Evolutionary conservation across 495 filamentous ascomycete species (phyloP).

Genomic region (Hypoxylon crocopeplum): DNA sequence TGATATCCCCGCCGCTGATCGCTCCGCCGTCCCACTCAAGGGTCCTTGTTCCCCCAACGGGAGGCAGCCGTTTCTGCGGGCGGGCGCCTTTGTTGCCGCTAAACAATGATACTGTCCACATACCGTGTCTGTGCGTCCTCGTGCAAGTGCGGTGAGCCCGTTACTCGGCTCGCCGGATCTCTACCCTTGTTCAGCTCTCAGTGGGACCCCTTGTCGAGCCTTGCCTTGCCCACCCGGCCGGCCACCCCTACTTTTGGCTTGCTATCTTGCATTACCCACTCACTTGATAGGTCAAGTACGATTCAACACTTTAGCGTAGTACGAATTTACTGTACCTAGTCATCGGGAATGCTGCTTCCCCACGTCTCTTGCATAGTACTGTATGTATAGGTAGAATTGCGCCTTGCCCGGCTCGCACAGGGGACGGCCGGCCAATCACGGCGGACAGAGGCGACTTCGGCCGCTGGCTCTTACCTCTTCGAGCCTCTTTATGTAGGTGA

Average conservation of each 20-base stretch:
- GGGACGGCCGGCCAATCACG: slow-evolving; percentile 24
- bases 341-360: slow-evolving; percentile 18
- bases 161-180: slow-evolving; percentile 31
- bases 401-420: slow-evolving; percentile 18
- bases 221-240: slow-evolving; percentile 23
- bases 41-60: slow-evolving; percentile 18
- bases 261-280: slow-evolving; percentile 13
- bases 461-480: slow-evolving; percentile 17
- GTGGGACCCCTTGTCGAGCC: slow-evolving; percentile 13
- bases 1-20: slow-evolving; percentile 30
- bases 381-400: no score
- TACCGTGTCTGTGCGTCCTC: no score
- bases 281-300: slow-evolving; percentile 5
- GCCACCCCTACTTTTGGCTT: slow-evolving; percentile 14
- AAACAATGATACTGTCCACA: slow-evolving; percentile 13
- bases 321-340: slow-evolving; percentile 13
- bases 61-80: slow-evolving; percentile 21
- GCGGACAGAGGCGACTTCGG: slow-evolving; percentile 25
- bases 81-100: slow-evolving; percentile 18
- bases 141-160: slow-evolving; percentile 26
- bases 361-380: slow-evolving; percentile 22
- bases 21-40: slow-evolving; percentile 21
- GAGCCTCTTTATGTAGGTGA: slow-evolving; percentile 28
- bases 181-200: slow-evolving; percentile 24
- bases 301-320: slow-evolving; percentile 3